Evolutionary conservation across 2,329 filamentous ascomycete genomes (phyloP), one percentile per base, ranked within the genome.

Genomic region (Phialophora chinensis): DNA sequence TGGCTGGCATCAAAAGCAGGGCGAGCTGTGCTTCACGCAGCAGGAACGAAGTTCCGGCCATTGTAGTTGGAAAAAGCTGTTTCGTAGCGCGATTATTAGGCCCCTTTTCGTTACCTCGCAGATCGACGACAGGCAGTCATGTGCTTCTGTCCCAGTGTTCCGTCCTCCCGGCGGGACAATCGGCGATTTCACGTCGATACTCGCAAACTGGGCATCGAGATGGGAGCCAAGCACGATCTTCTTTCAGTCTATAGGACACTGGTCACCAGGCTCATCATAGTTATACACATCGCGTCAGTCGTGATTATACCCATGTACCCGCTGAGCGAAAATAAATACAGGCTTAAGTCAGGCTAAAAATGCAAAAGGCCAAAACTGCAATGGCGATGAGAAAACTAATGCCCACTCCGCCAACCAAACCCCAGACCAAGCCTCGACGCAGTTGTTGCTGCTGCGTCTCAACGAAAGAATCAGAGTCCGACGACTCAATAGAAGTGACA

Each of bases 401-500:
- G 12, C n/a, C 38, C 20, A 53, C 17, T 20, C 59, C 59, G 20
- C 59, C 49, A 25, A 61, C 44, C 47, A 61, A 11, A n/a, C 59
- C 59, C 59, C 59, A 61, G 31, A 61, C 31, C 29, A 61, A 52
- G n/a, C 31, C 49, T 8, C 49, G 59, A 31, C 47, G 59, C 23
- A 61, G 35, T 23, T 61, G 29, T 23, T 35, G 17, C 20, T 61
- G 44, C 23, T 61, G 59, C 44, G 49, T 27, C 23, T 20, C 49
- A 29, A 53, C 29, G 23, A 61, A 52, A 14, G 59, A 61, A 8
- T 53, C 59, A 20, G 59, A 61, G 47, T 61, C 59, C 12, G 59
- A 61, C 23, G 59, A 61, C 11, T 38, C 27, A 5, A 53, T 17
- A 12, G 59, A 61, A 20, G 47, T n/a, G 3, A 20, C 35, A 12